These are phyloP conservation scores for Pseudophaeomoniella oleicola DNA, from an alignment of 2,329 filamentous ascomycete species.

Conservation along the genomic window DNA sequence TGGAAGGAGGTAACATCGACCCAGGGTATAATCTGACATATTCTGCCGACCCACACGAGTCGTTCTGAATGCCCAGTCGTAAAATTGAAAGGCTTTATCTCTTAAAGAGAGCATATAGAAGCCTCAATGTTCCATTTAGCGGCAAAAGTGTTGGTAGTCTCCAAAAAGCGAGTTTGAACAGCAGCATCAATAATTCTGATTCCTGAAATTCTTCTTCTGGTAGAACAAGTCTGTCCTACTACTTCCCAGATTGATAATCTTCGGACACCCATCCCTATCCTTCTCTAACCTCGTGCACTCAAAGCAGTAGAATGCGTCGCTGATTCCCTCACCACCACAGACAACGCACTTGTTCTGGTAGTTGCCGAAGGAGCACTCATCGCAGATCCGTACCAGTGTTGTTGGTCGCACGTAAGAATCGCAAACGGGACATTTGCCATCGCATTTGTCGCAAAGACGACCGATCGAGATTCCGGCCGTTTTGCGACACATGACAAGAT, in stretches of 20 bases:
- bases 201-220: constrained; percentile 58
- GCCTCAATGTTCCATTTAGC: no score
- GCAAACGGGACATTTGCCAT: constrained; percentile 98
- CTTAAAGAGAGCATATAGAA: no score
- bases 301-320: constrained; percentile 97
- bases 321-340: constrained; percentile 94
- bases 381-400: constrained; percentile 93
- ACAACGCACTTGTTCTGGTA: constrained; percentile 99
- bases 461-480: constrained; percentile 95
- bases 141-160: no score
- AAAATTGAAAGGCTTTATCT: no score
- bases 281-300: constrained; percentile 96
- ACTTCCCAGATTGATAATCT: constrained; percentile 97
- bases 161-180: no score
- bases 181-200: constrained; percentile 29
- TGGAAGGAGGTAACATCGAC: constrained; percentile 23
- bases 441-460: constrained; percentile 98
- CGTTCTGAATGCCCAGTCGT: no score
- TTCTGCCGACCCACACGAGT: no score
- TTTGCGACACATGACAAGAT: constrained; percentile 99
- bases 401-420: constrained; percentile 97
- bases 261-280: constrained; percentile 91
- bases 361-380: constrained; percentile 98
- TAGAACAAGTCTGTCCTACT: constrained; percentile 83
- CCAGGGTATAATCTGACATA: no score